Conservation (phyloP, 2,329 filamentous ascomycete genomes). For the Aulographum hederae region DNA sequence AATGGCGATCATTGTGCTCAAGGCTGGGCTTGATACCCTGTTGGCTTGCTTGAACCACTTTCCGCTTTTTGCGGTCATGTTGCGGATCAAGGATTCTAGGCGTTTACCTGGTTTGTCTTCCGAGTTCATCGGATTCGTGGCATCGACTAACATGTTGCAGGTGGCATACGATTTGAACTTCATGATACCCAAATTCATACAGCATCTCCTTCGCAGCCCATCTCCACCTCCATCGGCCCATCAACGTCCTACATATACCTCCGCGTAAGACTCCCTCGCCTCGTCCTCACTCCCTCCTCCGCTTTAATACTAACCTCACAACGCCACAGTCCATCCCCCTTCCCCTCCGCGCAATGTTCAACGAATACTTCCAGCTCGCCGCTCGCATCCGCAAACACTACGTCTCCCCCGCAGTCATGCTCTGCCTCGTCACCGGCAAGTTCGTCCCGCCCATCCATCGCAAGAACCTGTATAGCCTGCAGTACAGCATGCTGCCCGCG, state of each 20-base stretch:
- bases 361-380: conserved; percentile 91
- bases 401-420: conserved; percentile 68
- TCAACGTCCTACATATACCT: conserved; percentile 72
- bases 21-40: conserved; percentile 77
- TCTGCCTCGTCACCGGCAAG: conserved; percentile 74
- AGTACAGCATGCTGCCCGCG: conserved; percentile 94
- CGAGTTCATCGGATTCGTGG: background rate
- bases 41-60: conserved; percentile 95
- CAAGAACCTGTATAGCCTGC: conserved; percentile 84
- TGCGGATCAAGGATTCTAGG: conserved; percentile 80
- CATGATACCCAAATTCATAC: conserved; percentile 41
- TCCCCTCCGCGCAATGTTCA: conserved; percentile 82
- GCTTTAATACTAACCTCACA: conserved; percentile 7
- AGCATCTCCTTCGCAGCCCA: background rate
- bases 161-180: conserved; percentile 81
- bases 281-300: background rate
- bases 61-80: conserved; percentile 90
- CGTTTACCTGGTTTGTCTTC: conserved; percentile 53
- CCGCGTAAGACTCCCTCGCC: conserved; percentile 40
- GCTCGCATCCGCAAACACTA: conserved; percentile 91
- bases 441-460: conserved; percentile 92
- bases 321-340: conserved; percentile 69
- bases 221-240: conserved; percentile 15
- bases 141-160: conserved; percentile 18
- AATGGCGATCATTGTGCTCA: conserved; percentile 87